Conservation (phyloP, 306 rosid genomes). For the Sicyos baderoa region DNA sequence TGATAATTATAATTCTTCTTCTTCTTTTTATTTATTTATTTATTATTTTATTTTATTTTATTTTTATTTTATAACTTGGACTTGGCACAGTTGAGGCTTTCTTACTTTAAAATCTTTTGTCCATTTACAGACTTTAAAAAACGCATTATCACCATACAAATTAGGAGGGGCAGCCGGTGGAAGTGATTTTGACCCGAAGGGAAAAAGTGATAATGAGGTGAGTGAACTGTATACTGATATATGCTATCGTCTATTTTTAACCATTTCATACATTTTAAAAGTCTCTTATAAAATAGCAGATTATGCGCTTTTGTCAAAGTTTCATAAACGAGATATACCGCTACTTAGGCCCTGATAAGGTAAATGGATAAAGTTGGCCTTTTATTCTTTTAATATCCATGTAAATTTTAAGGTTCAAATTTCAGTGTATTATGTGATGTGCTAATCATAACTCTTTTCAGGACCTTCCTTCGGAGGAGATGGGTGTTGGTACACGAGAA, state of each 20-base stretch:
- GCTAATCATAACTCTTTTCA: slow-evolving; percentile 30
- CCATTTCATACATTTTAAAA: slow-evolving; percentile 25
- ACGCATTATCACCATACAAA: slow-evolving; percentile 92
- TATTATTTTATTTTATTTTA: no score
- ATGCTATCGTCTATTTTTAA: slow-evolving; percentile 7
- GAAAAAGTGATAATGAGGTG: slow-evolving; percentile 93
- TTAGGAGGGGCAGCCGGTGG: slow-evolving; percentile 99
- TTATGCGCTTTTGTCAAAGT: slow-evolving; percentile 99
- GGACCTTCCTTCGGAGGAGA: slow-evolving; percentile 98
- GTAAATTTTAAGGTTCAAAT: slow-evolving; percentile 4
- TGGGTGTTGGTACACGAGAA: slow-evolving; percentile 99
- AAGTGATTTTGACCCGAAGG: slow-evolving; percentile 97
- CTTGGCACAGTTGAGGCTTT: not conserved
- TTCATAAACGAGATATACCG: slow-evolving; percentile 90
- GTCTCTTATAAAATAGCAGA: slow-evolving; percentile 48
- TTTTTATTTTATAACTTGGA: not conserved
- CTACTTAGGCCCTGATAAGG: slow-evolving; percentile 97
- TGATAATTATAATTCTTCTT: not conserved
- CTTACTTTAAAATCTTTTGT: not conserved
- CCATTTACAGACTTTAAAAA: slow-evolving; percentile 67
- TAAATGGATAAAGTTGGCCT: slow-evolving; percentile 32
- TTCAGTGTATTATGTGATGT: slow-evolving; percentile 19
- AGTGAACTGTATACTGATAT: slow-evolving; percentile 32
- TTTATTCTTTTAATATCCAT: not conserved
- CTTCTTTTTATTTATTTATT: no score